Base-by-base conservation (phyloP, 257 asterid species). In the Solanum sparsipilum region DNA sequence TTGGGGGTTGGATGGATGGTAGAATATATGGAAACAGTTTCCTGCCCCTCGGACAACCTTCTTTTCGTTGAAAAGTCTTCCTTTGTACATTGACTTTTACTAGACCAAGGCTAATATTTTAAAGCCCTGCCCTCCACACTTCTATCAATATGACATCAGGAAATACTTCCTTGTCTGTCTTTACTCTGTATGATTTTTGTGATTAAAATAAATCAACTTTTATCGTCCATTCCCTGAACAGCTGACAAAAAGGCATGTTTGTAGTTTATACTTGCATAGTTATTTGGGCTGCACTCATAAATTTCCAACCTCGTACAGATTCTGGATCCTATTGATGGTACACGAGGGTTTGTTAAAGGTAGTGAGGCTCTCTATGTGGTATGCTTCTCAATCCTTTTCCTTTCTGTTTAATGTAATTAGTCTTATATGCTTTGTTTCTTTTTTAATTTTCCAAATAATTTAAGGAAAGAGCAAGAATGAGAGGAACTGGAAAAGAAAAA, bases 311-410 rank as follows among this genome's bases (percentile, higher is more conserved):
- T 89, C 65, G 6, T 92, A 85, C 96, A 97, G 98, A 93, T 97
- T 87, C 89, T 97, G 98, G 99, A 97, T 92, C 99, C 99, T 78
- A 95, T 97, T 89, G 99, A 97, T 87, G 98, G 99, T 86, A 97
- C 98, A 72, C 93, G 98, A 81, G 99, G 99, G 88, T 97, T 97
- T 90, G 96, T 97, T 84, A 96, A 91, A 95, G 99, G 99, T 82
- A 76, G 94, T 31, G 94, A 91, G 78, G 98, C 99, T 91, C 95
- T 97, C 67, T 97, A 97, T 85, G 98, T 96, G 98, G 99, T 97
- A 95, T 91, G 97, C 67, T 85, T 92, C 90, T 72, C 87, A 90
- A 81, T 41, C 75, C 20, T 46, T 82, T 48, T 82, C 44, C 21
- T 81, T 82, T 48, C 67, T 48, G 70, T 29, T 48, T 82, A 9